Evolutionary conservation across 2,329 filamentous ascomycete species (phyloP).

Genomic region (Fusarium sp.): DNA sequence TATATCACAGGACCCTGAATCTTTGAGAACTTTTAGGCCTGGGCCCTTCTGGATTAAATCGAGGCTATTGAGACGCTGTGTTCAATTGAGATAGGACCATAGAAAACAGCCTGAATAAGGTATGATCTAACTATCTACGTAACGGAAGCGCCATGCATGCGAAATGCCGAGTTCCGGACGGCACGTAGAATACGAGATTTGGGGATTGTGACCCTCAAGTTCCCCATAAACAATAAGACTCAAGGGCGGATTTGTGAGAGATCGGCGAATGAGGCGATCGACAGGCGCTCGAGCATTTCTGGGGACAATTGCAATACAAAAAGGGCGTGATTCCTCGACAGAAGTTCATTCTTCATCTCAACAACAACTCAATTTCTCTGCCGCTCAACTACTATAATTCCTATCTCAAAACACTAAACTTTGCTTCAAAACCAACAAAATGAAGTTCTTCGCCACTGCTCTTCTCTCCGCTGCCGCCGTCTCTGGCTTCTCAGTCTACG

Average conservation of each 20-base stretch:
- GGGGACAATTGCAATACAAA: conserved; percentile 3
- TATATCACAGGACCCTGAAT: neutral
- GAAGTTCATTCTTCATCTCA: neutral
- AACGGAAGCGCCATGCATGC: neutral
- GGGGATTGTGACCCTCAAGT: conserved; percentile 18
- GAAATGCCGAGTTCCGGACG: conserved; percentile 17
- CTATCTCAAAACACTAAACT: neutral
- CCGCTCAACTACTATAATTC: too few relatives aligned
- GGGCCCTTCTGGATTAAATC: neutral
- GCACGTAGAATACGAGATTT: conserved; percentile 30
- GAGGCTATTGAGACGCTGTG: neutral
- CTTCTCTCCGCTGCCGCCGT: conserved; percentile 21
- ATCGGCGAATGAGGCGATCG: conserved; percentile 14
- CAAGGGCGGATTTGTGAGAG: neutral
- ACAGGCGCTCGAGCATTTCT: neutral
- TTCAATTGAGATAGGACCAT: neutral
- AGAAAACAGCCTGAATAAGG: neutral
- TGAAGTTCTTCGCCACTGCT: conserved; percentile 35
- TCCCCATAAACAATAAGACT: conserved; percentile 18
- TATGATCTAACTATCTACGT: neutral
- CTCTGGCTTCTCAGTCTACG: neutral
- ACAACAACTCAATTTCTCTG: neutral
- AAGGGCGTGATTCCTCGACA: neutral
- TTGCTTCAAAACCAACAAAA: conserved; percentile 11
- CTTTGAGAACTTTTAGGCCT: neutral